Percentiles rank a stretch among this genome's conserved stretches.
These are phyloP conservation scores for Hymenoscyphus occultus DNA, from an alignment of 2,329 filamentous ascomycete species.

Conservation along the genomic window DNA sequence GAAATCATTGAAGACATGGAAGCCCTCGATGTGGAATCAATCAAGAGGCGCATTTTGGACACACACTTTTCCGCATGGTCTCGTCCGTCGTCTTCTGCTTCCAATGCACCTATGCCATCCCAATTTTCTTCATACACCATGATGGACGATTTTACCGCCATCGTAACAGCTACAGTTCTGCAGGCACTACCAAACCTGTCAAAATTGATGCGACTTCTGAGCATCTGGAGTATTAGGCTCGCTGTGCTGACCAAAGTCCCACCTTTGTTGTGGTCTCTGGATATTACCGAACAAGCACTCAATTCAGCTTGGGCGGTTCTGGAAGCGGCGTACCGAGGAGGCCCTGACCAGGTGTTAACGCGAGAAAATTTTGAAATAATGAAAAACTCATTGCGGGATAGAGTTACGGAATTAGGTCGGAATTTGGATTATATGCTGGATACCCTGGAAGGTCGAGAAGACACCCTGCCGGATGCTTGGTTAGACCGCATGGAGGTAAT, in stretches of 20 bases:
- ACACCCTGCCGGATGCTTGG: constrained; percentile 84
- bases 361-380: constrained; percentile 53
- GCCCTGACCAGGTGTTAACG: constrained; percentile 20
- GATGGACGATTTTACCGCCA: constrained; percentile 85
- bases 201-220: constrained; percentile 68
- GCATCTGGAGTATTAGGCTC: constrained; percentile 75
- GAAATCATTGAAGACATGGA: constrained; percentile 70
- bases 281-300: constrained; percentile 64
- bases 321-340: constrained; percentile 21
- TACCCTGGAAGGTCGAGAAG: constrained; percentile 75
- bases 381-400: constrained; percentile 61
- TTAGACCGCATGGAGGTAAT: constrained; percentile 79
- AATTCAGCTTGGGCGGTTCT: constrained; percentile 65
- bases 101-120: constrained; percentile 42
- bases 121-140: constrained; percentile 56
- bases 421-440: constrained; percentile 85
- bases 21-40: constrained; percentile 73
- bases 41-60: constrained; percentile 83
- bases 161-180: constrained; percentile 89
- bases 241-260: constrained; percentile 73
- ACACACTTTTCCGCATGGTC: constrained; percentile 69
- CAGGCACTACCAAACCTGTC: constrained; percentile 81
- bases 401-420: constrained; percentile 67
- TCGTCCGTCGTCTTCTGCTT: constrained; percentile 48
- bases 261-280: constrained; percentile 61